Base-by-base conservation (phyloP, 23 red algal species). In the Gracilaria vermiculophylla region DNA sequence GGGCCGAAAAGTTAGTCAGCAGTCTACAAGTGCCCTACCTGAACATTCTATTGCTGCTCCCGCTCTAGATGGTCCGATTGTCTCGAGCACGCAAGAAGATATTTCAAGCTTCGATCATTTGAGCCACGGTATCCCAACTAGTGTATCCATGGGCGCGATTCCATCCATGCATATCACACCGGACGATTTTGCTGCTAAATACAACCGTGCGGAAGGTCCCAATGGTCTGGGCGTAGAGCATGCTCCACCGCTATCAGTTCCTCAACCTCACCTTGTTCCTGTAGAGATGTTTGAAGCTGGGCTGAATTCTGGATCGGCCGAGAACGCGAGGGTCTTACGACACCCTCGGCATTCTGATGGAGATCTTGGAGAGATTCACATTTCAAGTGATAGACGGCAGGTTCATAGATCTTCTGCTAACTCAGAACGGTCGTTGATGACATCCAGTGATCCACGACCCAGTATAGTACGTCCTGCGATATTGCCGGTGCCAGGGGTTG, bases 181-280 rank as follows among this genome's bases (percentile, higher is more conserved):
- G 19, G 84, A 88, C 53, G 84, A 88, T 53, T 88, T 88, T 56
- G 84, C 84, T 45, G 81, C 81, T 2, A 85, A 71, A 19, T 85
- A 85, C 42, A 57, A 58, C 35, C 36, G 40, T 11, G 40, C 39
- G 16, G 67, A 73, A 24, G 67, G 15, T 5, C 67, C 67, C 23
- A 73, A 73, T 48, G 20, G 67, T 9, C 67, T 24, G 25, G 20
- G 37, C 28, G 40, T 48, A 20, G 67, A 73, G 42, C 67, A 73
- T 73, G 67, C 67, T 23, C 67, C 67, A 32, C 39, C 67, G 23
- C 12, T 73, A 36, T 48, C 67, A 25, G 67, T 47, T 73, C 67
- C 67, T 45, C 67, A 73, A 23, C 32, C 67, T 23, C 67, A 73
- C 19, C 67, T 73, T 13, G 42, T 73, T 25, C 67, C 67, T 28